Evolutionary conservation across 164 flowering plant species (phyloP).

Genomic region (Vitis amurensis): DNA sequence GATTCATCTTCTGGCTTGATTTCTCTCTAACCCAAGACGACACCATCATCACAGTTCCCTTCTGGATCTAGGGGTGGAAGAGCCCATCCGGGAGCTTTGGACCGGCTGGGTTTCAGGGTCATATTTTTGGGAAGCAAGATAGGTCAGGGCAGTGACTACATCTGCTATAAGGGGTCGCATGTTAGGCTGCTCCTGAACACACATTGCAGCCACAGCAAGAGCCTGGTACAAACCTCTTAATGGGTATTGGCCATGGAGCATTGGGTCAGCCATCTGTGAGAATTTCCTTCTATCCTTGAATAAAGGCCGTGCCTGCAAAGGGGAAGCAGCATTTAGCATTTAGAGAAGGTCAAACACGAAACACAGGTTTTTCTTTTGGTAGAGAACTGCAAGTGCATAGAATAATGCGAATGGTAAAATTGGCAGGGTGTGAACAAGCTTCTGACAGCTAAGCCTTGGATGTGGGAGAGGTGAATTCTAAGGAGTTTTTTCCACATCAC

Average conservation of each 20-base stretch:
- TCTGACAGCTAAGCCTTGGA: too few species aligned
- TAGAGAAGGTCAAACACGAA: too few species aligned
- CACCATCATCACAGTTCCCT: conserved; percentile 22
- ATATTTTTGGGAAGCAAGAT: conserved; percentile 69
- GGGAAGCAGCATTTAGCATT: not conserved
- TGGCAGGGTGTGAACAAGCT: too few species aligned
- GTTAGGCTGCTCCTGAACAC: conserved; percentile 87
- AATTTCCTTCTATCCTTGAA: conserved; percentile 76
- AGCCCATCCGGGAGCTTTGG: conserved; percentile 40
- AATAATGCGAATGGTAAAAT: too few species aligned
- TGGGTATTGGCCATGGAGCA: conserved; percentile 77
- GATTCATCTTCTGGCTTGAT: conserved; percentile 15
- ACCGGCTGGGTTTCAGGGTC: conserved; percentile 46
- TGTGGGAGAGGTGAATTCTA: too few species aligned
- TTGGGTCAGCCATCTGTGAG: conserved; percentile 77
- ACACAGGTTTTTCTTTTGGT: not conserved
- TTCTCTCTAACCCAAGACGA: not conserved
- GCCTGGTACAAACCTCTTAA: conserved; percentile 82
- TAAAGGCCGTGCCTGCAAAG: conserved; percentile 75
- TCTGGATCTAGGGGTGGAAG: conserved; percentile 47
- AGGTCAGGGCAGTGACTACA: conserved; percentile 80
- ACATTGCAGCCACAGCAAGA: conserved; percentile 91
- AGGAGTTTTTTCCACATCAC: too few species aligned
- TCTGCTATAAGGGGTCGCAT: conserved; percentile 86
- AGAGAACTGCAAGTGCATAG: too few species aligned